Base-by-base conservation (phyloP, 78 protist species). In the Cavenderia fasciculata region DNA sequence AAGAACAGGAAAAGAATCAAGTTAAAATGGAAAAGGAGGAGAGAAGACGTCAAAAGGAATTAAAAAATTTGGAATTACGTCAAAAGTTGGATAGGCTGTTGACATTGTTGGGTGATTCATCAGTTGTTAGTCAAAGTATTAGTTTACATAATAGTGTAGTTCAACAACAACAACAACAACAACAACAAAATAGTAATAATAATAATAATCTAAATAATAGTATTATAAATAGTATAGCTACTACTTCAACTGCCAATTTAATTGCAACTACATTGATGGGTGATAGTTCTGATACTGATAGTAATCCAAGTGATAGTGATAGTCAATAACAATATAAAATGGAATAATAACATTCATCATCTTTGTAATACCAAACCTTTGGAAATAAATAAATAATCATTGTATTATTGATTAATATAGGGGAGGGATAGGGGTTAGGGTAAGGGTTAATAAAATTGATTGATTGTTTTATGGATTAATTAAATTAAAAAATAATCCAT, bases 1-100 rank as follows among this genome's bases (percentile, higher is more conserved):
- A 82, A 2, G 65, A 82, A 31, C 54, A 69, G 19, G 73, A 82
- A 56, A 41, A 33, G 2, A 56, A 71, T 34, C 34, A 73, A 25
- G 38, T 38, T 14, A 73, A 82, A 57, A n/a, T 38, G 2, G 69
- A 47, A 7, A 38, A 34, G 18, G 18, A 63, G 10, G 36, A 63
- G 25, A 12, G 40, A 2, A 68, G 56, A 52, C 59, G 54, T 0
- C 8, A 69, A 18, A 31, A 71, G 10, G 10, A 46, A 29, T 41
- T 51, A 4, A 31, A 31, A 49, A 31, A 49, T 19, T 2, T 31
- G 2, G 46, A 33, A 7, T 34, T 82, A n/a, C 41, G n/a, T 19
- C 14, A 21, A 27, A 82, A 82, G 40, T n/a, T 79, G 4, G 88
- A 79, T 52, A 29, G 54, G 52, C 8, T 79, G n/a, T 38, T 79